Evolutionary conservation across 2,329 filamentous ascomycete genomes (phyloP), one percentile per base, ranked within the genome.

Genomic region (Beauveria scarabaeidicola): DNA sequence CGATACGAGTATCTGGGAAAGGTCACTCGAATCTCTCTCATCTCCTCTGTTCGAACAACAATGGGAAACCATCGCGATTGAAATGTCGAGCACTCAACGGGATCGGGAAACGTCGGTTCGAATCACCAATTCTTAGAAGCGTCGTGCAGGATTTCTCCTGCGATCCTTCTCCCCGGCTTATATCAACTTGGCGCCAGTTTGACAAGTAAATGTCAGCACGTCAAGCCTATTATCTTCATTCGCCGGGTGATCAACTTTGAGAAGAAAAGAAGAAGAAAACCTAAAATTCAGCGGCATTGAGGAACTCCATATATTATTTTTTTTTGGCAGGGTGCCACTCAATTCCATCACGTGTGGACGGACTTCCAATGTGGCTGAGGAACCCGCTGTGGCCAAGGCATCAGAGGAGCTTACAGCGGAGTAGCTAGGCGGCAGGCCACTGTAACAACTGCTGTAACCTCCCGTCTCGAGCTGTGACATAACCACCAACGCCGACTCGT

Each of bases 51-150:
- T 7, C 8, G 11, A 15, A 8, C 15, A n/a, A n/a, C n/a, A 36
- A 27, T n/a, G 40, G 17, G 10, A 43, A 48, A 40, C 25, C 11
- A 32, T 44, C 41, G 9, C 41, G 23, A 36, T 36, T 9, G n/a
- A 48, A 48, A 81, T 83, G 80, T 84, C 78, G 81, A 78, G 73
- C 77, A 78, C 81, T 82, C 80, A 83, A 85, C 82, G 82, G 82
- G 81, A 84, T 78, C 79, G 81, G 77, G 77, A 75, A 80, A 82
- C 75, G 73, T 73, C 61, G 66, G 68, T 71, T 75, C 78, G 78
- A 81, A 75, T 81, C 78, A 74, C 77, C 81, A 83, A 84, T 85
- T 84, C 81, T 84, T 84, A 74, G 73, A 83, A 83, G 81, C 80
- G 75, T 78, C 81, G 78, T 69, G 69, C 73, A 69, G 67, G 66